Conservation (phyloP, 352 stramenopile species). For the Globisporangium cystogenes region DNA sequence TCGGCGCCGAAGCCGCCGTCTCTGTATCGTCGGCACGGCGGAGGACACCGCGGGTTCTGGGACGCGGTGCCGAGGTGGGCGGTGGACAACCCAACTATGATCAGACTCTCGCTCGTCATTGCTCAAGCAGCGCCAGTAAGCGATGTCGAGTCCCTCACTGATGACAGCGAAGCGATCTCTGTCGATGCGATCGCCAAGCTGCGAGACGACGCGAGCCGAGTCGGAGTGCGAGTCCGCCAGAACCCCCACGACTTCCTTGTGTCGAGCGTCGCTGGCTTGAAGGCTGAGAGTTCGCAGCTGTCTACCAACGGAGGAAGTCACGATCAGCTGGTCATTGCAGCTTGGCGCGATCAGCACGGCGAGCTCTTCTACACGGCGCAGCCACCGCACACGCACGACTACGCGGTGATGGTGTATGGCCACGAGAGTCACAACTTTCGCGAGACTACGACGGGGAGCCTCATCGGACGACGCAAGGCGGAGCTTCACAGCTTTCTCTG, state of each 20-base stretch:
- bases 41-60: constrained; percentile 4
- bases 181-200: no score
- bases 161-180: background rate
- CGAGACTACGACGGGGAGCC: constrained; percentile 19
- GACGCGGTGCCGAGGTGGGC: constrained; percentile 6
- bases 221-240: background rate
- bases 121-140: background rate
- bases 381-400: constrained; percentile 1
- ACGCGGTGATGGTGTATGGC: constrained; percentile 12
- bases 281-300: background rate
- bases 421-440: constrained; percentile 29
- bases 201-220: background rate
- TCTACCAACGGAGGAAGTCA: background rate
- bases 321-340: constrained; percentile 13
- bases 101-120: background rate
- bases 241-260: constrained; percentile 4
- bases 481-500: constrained; percentile 25
- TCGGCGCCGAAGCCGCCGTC: background rate
- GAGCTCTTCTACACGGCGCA: constrained; percentile 26
- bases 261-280: background rate
- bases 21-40: background rate
- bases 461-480: constrained; percentile 16
- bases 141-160: background rate
- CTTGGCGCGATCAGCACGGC: constrained; percentile 22
- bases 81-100: background rate